A percentile compares a stretch with the other conserved stretches of the same genome.
Evolutionary conservation across 108 stramenopile genomes (phyloP).

Genomic region (Pinguiococcus pyrenoidosus): DNA sequence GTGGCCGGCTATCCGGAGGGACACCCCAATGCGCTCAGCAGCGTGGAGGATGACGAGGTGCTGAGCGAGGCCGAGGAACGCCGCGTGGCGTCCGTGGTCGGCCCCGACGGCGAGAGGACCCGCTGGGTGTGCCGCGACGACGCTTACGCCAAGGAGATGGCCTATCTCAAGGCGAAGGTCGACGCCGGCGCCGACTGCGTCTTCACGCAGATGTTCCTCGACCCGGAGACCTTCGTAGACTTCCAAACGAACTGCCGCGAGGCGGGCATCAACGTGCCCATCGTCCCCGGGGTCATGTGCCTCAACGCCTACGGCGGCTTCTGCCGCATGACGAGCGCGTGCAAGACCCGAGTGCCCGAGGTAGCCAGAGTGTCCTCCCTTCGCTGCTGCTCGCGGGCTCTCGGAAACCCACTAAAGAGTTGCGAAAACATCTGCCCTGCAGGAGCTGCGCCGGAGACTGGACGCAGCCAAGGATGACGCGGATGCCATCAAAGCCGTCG

Average conservation of each 20-base stretch:
- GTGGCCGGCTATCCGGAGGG: conserved; percentile 99
- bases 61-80: conserved; percentile 62
- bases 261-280: conserved; percentile 76
- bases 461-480: conserved; percentile 61
- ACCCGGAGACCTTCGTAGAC: conserved; percentile 66
- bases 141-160: conserved; percentile 92
- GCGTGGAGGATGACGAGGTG: conserved; percentile 51
- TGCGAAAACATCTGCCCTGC: too few relatives aligned
- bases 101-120: conserved; percentile 46
- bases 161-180: conserved; percentile 84
- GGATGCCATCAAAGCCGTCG: conserved; percentile 67
- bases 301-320: conserved; percentile 92
- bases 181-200: conserved; percentile 69
- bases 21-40: conserved; percentile 79
- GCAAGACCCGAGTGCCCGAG: conserved; percentile 89
- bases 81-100: conserved; percentile 54
- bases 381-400: not conserved
- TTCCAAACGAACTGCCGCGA: conserved; percentile 79
- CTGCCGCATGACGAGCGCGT: conserved; percentile 92
- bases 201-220: conserved; percentile 99
- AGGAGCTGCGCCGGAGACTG: too few relatives aligned
- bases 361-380: not conserved
- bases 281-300: conserved; percentile 97
- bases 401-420: not conserved
- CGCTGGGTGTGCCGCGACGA: conserved; percentile 60